phyloP scores from a whole-genome alignment of 345 rosid genomes.

The Adansonia digitata region DNA sequence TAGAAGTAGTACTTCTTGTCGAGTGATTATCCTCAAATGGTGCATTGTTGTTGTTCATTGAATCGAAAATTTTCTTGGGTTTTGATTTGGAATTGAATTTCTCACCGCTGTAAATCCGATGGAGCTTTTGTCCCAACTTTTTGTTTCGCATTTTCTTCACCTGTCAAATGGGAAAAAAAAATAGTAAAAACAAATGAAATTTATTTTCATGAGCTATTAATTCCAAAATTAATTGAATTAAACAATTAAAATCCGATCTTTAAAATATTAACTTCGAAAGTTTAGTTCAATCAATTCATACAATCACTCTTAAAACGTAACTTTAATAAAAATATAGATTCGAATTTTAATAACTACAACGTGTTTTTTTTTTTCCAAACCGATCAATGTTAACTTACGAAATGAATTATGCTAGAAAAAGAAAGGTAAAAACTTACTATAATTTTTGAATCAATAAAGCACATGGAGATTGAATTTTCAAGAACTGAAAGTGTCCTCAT shows the following conservation, averaged over 20 bases:
- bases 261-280: too few relatives aligned
- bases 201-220: background rate
- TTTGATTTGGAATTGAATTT: conserved; percentile 1
- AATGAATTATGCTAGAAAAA: background rate
- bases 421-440: background rate
- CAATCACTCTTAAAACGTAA: too few relatives aligned
- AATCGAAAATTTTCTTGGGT: background rate
- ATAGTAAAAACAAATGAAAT: background rate
- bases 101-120: background rate
- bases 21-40: background rate
- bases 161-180: background rate
- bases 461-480: background rate
- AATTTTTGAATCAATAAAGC: background rate
- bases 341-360: too few relatives aligned
- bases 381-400: background rate
- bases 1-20: background rate
- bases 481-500: background rate
- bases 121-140: background rate
- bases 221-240: too few relatives aligned
- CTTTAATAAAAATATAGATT: too few relatives aligned
- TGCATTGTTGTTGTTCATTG: background rate
- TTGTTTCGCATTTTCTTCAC: background rate
- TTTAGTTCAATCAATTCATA: too few relatives aligned
- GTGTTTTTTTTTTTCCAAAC: too few relatives aligned
- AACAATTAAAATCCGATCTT: background rate